phyloP scores from a whole-genome alignment of 164 flowering plant genomes.

The Warburgia ugandensis region DNA sequence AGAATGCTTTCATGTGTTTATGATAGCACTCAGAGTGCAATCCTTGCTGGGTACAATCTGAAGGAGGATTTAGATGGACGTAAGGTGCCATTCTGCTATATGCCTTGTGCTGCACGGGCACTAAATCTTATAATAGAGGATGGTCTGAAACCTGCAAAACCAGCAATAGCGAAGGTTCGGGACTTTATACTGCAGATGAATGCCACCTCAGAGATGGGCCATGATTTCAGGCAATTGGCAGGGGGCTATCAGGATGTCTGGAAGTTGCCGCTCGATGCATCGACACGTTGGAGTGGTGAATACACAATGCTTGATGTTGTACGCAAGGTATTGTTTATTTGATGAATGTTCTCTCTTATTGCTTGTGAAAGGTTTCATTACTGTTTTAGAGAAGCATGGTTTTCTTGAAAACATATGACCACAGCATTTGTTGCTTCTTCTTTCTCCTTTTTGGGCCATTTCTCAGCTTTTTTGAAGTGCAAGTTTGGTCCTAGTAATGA shows the following conservation, averaged over 20 bases:
- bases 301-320: slow-evolving; percentile 86
- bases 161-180: slow-evolving; percentile 54
- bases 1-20: slow-evolving; percentile 78
- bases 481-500: too few species aligned
- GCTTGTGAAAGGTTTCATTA: too few species aligned
- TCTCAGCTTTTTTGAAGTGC: too few species aligned
- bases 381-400: too few species aligned
- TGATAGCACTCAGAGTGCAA: slow-evolving; percentile 65
- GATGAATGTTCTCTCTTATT: too few species aligned
- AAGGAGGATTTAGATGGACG: slow-evolving; percentile 69
- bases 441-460: too few species aligned
- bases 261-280: slow-evolving; percentile 80
- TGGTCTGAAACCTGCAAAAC: slow-evolving; percentile 62
- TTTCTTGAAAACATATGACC: too few species aligned
- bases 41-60: slow-evolving; percentile 64
- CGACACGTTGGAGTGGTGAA: slow-evolving; percentile 82
- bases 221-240: slow-evolving; percentile 55
- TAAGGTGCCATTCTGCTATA: slow-evolving; percentile 64
- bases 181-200: slow-evolving; percentile 81
- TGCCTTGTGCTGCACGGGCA: slow-evolving; percentile 93
- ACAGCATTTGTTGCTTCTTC: too few species aligned
- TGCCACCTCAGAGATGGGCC: slow-evolving; percentile 48
- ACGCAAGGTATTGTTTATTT: slow-evolving; percentile 48
- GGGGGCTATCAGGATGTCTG: slow-evolving; percentile 72
- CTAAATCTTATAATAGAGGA: slow-evolving; percentile 73